phyloP scores from a whole-genome alignment of 2,329 filamentous ascomycete species.

The Aschersonia sp. region DNA sequence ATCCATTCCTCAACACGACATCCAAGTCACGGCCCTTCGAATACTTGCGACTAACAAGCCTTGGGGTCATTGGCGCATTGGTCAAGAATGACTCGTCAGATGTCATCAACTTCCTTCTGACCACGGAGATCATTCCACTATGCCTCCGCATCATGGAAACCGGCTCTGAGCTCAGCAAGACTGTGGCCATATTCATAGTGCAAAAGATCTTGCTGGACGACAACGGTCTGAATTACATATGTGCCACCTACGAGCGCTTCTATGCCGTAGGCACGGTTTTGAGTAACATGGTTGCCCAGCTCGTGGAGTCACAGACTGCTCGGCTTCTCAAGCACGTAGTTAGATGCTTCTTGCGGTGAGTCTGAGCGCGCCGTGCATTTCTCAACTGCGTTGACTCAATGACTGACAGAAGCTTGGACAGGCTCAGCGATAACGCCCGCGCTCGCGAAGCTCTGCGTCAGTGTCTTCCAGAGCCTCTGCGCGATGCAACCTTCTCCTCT shows the following conservation, averaged over 20 bases:
- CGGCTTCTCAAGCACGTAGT: constrained; percentile 95
- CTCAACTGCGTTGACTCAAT: neutral
- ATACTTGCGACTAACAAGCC: constrained; percentile 86
- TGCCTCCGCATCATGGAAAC: constrained; percentile 99
- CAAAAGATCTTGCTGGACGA: constrained; percentile 98
- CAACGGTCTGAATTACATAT: constrained; percentile 94
- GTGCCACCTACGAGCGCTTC: constrained; percentile 95
- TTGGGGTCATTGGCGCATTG: constrained; percentile 90
- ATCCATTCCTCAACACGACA: constrained; percentile 96
- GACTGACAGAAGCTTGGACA: constrained; percentile 18
- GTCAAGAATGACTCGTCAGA: constrained; percentile 98
- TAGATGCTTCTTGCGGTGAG: constrained; percentile 84
- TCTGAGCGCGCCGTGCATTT: constrained; percentile 5
- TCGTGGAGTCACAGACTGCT: constrained; percentile 95
- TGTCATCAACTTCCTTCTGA: constrained; percentile 97
- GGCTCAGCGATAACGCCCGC: constrained; percentile 88
- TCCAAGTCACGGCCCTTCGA: constrained; percentile 97
- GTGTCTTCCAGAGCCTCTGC: constrained; percentile 95
- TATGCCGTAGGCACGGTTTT: constrained; percentile 95
- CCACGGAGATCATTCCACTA: constrained; percentile 94
- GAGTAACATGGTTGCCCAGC: constrained; percentile 96
- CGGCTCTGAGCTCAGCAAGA: constrained; percentile 95
- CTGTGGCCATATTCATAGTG: constrained; percentile 97
- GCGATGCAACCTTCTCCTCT: constrained; percentile 92
- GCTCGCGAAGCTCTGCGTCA: constrained; percentile 90